A percentile compares a stretch with the other conserved stretches of the same genome.
These are phyloP conservation scores for Cutaneotrichosporon mucoides DNA, from an alignment of 1,284 basidiomycete species.

Conservation along the genomic window DNA sequence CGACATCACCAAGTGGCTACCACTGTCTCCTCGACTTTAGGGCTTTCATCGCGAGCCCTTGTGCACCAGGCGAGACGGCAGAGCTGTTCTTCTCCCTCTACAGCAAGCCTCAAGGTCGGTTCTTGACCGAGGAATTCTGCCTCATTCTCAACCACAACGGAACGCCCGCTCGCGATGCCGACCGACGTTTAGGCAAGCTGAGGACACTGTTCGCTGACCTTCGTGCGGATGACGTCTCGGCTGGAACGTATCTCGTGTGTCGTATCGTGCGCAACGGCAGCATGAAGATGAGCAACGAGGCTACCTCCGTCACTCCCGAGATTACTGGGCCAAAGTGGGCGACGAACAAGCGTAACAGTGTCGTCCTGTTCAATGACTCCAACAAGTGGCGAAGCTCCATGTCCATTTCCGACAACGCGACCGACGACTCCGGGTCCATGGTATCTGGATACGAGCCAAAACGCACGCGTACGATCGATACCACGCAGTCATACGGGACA, in stretches of 20 bases:
- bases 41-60: constrained; percentile 85
- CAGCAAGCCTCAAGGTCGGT: constrained; percentile 72
- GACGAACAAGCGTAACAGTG: constrained; percentile 12
- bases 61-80: constrained; percentile 80
- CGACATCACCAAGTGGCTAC: constrained; percentile 53
- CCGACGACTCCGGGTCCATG: constrained; percentile 45
- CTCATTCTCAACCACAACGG: constrained; percentile 87
- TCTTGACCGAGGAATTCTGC: constrained; percentile 92
- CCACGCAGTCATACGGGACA: constrained; percentile 13
- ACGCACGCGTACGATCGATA: constrained; percentile 31
- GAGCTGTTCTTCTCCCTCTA: constrained; percentile 94
- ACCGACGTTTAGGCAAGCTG: constrained; percentile 54
- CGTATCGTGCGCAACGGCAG: constrained; percentile 83
- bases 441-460: constrained; percentile 37
- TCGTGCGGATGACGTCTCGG: constrained; percentile 74
- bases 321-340: not conserved
- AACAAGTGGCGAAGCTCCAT: constrained; percentile 21
- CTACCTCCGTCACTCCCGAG: constrained; percentile 48
- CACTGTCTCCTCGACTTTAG: constrained; percentile 85
- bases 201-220: constrained; percentile 87
- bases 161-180: constrained; percentile 68
- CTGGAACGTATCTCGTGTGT: constrained; percentile 81
- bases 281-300: constrained; percentile 65
- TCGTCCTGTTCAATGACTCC: constrained; percentile 9
- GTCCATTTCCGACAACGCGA: constrained; percentile 29